Evolutionary conservation across 106 monocot species (phyloP), one percentile per base, ranked within the genome.

Genomic region (Dactylorhiza incarnata): DNA sequence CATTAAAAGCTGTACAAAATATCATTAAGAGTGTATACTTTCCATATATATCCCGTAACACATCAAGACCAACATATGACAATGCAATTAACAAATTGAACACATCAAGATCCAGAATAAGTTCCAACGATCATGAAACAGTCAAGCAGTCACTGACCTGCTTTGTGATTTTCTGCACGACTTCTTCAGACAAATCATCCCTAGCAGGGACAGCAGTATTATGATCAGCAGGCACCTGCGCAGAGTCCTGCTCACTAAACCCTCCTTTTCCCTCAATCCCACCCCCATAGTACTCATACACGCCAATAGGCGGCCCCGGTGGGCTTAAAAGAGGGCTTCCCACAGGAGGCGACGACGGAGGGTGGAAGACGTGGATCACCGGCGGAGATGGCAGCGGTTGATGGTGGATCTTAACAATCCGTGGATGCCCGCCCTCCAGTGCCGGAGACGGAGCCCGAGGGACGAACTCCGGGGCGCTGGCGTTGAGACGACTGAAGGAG

Each of bases 401-500:
- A 9, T 80, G 80, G 9, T 81, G 81, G 56, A 71, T 58, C 48
- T 75, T 71, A 8, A 51, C 48, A 47, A 29, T 17, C 75, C 75
- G 53, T 17, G 74, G 46, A 53, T 73, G 65, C 7, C 49, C 74
- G 44, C n/a, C 73, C 49, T 16, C 26, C 3, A 14, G 13, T 46
- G 61, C 16, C 58, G 77, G 77, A 5, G 74, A 52, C 1, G 54
- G 51, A 10, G 54, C 48, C 25, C 74, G 50, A 19, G 81, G 81
- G 25, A 81, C 81, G 47, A 81, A 81, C 25, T 81, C 81, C 12
- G 75, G 81, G 15, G 81, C 81, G 47, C 81, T 45, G n/a, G 81
- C 81, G 75, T 81, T 81, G 75, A 81, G 81, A 46, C 81, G 68
- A 26, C 81, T 75, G 58, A 47, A 55, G 13, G 81, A 81, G 70